phyloP scores from a whole-genome alignment of 2,329 filamentous ascomycete species.

The Macrophomina phaseolina region DNA sequence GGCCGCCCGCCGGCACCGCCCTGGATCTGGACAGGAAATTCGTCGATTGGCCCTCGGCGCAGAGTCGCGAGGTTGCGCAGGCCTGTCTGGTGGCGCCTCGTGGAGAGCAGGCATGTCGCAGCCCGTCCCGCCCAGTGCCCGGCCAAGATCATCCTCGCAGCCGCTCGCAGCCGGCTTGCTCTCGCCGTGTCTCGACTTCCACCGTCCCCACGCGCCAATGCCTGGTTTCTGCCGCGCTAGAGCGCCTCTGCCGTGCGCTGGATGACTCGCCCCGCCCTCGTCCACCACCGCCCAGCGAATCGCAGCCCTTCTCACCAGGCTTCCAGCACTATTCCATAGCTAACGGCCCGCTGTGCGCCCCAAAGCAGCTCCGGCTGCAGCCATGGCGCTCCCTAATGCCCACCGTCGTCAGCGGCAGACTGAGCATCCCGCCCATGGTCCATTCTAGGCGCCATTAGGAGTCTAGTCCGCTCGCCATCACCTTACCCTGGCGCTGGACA shows the following conservation, averaged over 20 bases:
- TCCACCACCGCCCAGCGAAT: no score
- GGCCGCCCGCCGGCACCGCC: neutral
- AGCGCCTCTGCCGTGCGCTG: constrained; percentile 6
- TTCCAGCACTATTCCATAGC: no score
- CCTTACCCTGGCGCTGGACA: neutral
- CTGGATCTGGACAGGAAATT: neutral
- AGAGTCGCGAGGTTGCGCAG: neutral
- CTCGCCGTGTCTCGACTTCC: neutral
- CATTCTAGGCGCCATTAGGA: no score
- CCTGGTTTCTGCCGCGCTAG: neutral
- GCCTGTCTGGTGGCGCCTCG: neutral
- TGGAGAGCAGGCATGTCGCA: constrained; percentile 15
- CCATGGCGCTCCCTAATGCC: no score
- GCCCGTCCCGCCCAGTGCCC: constrained; percentile 5
- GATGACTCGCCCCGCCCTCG: neutral
- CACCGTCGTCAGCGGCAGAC: no score
- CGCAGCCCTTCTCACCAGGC: no score
- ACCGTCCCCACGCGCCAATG: neutral
- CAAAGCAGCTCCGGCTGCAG: neutral
- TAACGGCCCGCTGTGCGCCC: neutral
- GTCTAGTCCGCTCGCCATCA: no score
- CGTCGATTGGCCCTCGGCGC: neutral
- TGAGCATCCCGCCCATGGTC: no score
- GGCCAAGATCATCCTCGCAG: constrained; percentile 13
- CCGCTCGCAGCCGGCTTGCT: neutral